Evolutionary conservation across 495 filamentous ascomycete genomes (phyloP).

Genomic region (Hyaloscypha bicolor): DNA sequence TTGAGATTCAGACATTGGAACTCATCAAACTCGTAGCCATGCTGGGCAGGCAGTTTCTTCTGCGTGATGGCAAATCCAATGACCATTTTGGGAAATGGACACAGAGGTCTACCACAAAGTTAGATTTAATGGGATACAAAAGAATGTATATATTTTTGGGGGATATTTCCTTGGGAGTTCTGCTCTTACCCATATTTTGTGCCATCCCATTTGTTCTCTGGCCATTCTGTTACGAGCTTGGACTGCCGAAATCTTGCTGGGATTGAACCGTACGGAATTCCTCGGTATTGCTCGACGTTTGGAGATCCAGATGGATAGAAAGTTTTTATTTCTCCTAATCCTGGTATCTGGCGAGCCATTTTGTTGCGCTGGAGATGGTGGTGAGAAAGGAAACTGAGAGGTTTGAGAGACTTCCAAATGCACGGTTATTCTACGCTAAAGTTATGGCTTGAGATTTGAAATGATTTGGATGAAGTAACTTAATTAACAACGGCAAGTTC

Average conservation of each 20-base stretch:
- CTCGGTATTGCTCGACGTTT: constrained; percentile 14
- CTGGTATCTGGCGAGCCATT: no score
- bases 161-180: neutral
- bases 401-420: no score
- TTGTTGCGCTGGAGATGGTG: no score
- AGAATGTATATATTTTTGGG: neutral
- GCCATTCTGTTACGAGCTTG: constrained; percentile 4
- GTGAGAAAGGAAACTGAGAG: no score
- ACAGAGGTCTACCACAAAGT: neutral
- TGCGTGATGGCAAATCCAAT: neutral
- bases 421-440: no score
- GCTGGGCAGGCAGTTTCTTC: no score
- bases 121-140: neutral
- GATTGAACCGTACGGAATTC: constrained; percentile 16
- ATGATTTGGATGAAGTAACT: no score
- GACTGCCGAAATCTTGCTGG: constrained; percentile 10
- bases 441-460: no score
- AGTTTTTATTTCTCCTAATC: no score
- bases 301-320: no score
- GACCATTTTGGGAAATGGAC: constrained; percentile 8
- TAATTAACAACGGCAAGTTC: no score
- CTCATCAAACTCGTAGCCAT: neutral
- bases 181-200: neutral
- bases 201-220: constrained; percentile 8
- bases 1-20: constrained; percentile 16